Evolutionary conservation across 176 grass and related monocot genomes (phyloP), one percentile per base, ranked within the genome.

Genomic region (Musa itinerans): DNA sequence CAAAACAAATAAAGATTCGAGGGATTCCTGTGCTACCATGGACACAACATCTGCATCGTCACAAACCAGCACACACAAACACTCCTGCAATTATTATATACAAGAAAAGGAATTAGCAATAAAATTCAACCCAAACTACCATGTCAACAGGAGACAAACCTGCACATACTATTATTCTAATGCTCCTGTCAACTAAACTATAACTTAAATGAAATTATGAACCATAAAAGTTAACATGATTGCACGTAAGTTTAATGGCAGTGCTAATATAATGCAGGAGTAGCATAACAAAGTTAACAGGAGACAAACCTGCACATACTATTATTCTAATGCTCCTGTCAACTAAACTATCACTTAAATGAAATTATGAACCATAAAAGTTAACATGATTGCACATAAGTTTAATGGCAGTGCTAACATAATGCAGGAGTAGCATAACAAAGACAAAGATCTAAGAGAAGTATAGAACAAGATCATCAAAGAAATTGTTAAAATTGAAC

Each of bases 41-140:
- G 94, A 98, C 25, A 98, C 88, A 84, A 77, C 34, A 52, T 77
- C 65, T 61, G 84, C 78, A 75, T 91, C 84, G 78, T 89, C 94
- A 63, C 82, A 91, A 78, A 78, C 87, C 53, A 98, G 82, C 83
- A 89, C 82, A 82, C 88, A 97, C 72, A 98, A 80, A 76, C 84
- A 93, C 74, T 98, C 90, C 94, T 98, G 85, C 78, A 76, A 89
- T 81, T 68, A 83, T 21, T 61, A 68, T 68, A 86, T 29, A 82
- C 14, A 61, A 79, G 71, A 78, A 80, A 0, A 27, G 15, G 22
- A 52, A 80, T 71, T 63, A 72, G 62, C 55, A 27, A 65, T 3
- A 52, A 52, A 24, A 52, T 51, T 24, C 4, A 51, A 16, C 29
- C 19, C 52, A 74, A 55, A 26, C 26, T 53, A 65, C 1, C 63